Evolutionary conservation across 2,329 filamentous ascomycete genomes (phyloP).

Genomic region (Curvularia lunata): DNA sequence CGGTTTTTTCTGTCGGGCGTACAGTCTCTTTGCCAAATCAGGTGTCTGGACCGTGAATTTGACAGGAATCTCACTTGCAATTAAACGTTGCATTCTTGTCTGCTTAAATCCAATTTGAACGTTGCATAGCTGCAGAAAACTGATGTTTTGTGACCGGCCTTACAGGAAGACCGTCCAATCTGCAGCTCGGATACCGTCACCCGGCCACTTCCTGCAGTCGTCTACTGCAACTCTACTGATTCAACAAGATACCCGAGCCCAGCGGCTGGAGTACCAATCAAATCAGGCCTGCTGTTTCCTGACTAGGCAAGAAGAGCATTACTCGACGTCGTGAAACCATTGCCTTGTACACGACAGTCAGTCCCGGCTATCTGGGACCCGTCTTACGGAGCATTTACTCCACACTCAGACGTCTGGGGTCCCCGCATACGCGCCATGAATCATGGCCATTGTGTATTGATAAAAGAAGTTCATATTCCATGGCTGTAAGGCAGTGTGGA

Average conservation of each 20-base stretch:
- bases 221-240: neutral
- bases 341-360: conserved; percentile 3
- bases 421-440: conserved; percentile 13
- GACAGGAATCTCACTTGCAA: neutral
- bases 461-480: conserved; percentile 18
- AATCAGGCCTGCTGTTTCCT: neutral
- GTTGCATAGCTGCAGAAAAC: neutral
- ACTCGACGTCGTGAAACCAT: conserved; percentile 2
- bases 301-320: conserved; percentile 7
- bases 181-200: conserved; percentile 18
- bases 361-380: conserved; percentile 13
- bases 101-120: neutral
- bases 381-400: conserved; percentile 7
- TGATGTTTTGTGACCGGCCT: neutral
- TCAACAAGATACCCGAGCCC: neutral
- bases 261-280: conserved; percentile 8
- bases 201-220: conserved; percentile 7
- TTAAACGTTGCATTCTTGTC: neutral
- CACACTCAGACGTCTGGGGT: conserved; percentile 10
- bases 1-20: conserved; percentile 6
- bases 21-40: neutral
- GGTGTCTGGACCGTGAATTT: neutral
- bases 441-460: conserved; percentile 4
- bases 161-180: neutral
- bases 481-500: neutral